Evolutionary conservation across 2,329 filamentous ascomycete species (phyloP), one percentile per base, ranked within the genome.

Genomic region (Lasiodiplodia sp.): DNA sequence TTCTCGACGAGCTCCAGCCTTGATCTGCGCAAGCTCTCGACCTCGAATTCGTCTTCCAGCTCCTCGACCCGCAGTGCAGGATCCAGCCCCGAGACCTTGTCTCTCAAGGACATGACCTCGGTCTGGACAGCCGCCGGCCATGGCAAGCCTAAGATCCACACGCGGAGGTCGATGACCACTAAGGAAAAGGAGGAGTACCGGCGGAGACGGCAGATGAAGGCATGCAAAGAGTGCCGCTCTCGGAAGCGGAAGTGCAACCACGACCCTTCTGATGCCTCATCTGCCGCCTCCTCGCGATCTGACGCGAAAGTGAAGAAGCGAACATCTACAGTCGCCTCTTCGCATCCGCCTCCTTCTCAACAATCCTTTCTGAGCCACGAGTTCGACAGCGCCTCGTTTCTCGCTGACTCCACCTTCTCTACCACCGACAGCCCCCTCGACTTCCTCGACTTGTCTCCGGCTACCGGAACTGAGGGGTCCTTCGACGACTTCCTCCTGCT

Each of bases 91-190:
- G 68, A 69, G 44, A 62, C 55, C 25, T 28, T 67, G 40, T 58
- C 68, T n/a, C 58, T 69, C 18, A 67, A 69, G 65, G 65, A 69
- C 28, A 69, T 69, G 68, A 69, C 65, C 51, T 69, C 67, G 25
- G 56, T 67, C 38, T 69, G 69, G 53, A 58, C 25, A 28, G 56
- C 69, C 6, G 40, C 40, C 25, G 53, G 57, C 14, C 52, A 68
- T 25, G 58, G 47, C 16, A 51, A 56, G 55, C 62, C 64, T 16
- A 70, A 70, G 69, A 68, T 69, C 47, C 69, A 69, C 40, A 68
- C 58, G 16, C 49, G 69, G 3, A 52, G 69, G 28, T 62, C 58
- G 21, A 70, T 70, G 69, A 70, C 69, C n/a, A 60, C 64, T 37
- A 56, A 51, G 69, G 69, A 70, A 47, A 68, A 68, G 51, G 66